phyloP scores from a whole-genome alignment of 805 yeast genomes.

The Candida pseudofarinosa region DNA sequence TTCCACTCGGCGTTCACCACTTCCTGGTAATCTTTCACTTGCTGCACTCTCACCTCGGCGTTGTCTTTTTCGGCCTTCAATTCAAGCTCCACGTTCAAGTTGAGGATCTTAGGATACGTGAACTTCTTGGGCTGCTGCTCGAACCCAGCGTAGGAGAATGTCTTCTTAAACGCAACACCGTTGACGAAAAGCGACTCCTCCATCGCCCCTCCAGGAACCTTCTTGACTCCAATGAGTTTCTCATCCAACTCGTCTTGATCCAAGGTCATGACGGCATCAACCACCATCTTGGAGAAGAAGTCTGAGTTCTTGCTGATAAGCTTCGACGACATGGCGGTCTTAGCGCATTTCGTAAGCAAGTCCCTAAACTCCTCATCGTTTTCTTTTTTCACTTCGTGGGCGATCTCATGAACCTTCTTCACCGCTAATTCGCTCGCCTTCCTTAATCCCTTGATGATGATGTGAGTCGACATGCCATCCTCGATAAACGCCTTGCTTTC shows the following conservation, averaged over 20 bases:
- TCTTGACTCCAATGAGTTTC: constrained; percentile 87
- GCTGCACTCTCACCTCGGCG: constrained; percentile 95
- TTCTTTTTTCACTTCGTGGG: constrained; percentile 60
- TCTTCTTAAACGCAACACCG: constrained; percentile 97
- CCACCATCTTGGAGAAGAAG: constrained; percentile 94
- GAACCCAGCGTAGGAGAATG: constrained; percentile 96
- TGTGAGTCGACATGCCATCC: constrained; percentile 91
- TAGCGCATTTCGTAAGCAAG: constrained; percentile 85
- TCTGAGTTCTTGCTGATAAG: constrained; percentile 81
- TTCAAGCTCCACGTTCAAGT: constrained; percentile 89
- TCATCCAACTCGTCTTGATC: constrained; percentile 87
- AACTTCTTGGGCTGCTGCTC: constrained; percentile 96
- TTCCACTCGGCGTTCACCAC: constrained; percentile 99
- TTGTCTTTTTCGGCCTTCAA: constrained; percentile 97
- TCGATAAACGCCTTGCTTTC: constrained; percentile 89
- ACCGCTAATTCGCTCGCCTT: constrained; percentile 78
- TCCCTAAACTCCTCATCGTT: constrained; percentile 58
- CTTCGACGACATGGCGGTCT: constrained; percentile 96
- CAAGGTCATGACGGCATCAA: constrained; percentile 85
- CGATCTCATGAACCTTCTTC: constrained; percentile 64
- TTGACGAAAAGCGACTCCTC: constrained; percentile 85
- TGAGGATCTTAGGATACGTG: constrained; percentile 72
- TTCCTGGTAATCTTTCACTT: constrained; percentile 90
- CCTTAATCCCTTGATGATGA: constrained; percentile 83
- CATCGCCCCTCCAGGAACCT: constrained; percentile 93